Evolutionary conservation across 2,329 filamentous ascomycete species (phyloP).

Genomic region (Gaeumannomyces sp.): DNA sequence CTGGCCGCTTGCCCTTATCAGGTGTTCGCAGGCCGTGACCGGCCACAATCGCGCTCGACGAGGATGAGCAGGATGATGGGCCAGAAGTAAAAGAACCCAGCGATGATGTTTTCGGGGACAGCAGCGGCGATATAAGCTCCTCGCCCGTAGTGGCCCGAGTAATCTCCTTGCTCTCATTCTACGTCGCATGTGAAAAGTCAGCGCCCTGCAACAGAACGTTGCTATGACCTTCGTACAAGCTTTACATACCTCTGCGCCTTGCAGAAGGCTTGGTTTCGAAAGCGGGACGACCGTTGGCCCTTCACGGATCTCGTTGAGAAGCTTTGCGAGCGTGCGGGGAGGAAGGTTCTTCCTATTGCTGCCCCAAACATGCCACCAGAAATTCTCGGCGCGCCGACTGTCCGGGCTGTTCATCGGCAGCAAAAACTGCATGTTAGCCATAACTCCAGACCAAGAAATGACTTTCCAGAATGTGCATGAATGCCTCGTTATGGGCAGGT

Average conservation of each 20-base stretch:
- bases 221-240: neutral
- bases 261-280: neutral
- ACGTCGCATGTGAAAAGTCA: neutral
- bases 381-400: slow-evolving; percentile 40
- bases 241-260: neutral
- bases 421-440: neutral
- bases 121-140: neutral
- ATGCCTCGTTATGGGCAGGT: neutral
- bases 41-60: neutral
- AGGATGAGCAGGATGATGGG: neutral
- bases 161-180: neutral
- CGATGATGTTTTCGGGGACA: neutral
- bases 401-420: neutral
- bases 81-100: neutral
- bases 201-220: neutral
- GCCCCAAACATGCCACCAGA: slow-evolving; percentile 62
- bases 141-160: neutral
- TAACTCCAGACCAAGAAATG: too few relatives aligned
- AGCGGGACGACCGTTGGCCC: slow-evolving; percentile 53
- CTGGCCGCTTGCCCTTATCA: neutral
- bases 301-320: slow-evolving; percentile 47
- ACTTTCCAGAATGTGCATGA: neutral
- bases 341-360: slow-evolving; percentile 49
- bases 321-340: slow-evolving; percentile 45
- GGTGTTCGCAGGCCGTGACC: neutral